Conservation (phyloP, 768 basidiomycete species). For the Thelephora ganbajun region DNA sequence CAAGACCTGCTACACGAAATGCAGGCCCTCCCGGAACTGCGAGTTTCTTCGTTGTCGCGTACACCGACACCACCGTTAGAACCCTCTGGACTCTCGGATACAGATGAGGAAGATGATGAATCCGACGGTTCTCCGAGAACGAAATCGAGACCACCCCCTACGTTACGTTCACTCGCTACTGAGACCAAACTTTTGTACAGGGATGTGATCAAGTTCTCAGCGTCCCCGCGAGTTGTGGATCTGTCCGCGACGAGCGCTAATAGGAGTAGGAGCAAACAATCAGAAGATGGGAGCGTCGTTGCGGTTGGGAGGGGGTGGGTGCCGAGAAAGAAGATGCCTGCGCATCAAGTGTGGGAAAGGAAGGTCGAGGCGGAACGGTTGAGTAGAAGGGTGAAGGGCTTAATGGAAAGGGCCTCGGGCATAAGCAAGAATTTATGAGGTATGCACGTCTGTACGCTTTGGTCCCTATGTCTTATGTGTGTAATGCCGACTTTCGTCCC, state of each 20-base stretch:
- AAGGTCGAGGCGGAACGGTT: conserved; percentile 65
- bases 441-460: background rate
- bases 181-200: conserved; percentile 81
- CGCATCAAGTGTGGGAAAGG: conserved; percentile 66
- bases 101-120: conserved; percentile 32
- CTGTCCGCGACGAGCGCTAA: conserved; percentile 38
- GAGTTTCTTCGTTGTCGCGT: conserved; percentile 27
- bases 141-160: conserved; percentile 22
- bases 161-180: conserved; percentile 54
- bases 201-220: conserved; percentile 80
- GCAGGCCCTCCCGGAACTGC: conserved; percentile 55
- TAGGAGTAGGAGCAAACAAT: conserved; percentile 24
- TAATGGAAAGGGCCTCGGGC: conserved; percentile 52
- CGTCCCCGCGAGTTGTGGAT: conserved; percentile 77
- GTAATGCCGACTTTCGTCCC: too few relatives aligned
- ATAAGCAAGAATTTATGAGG: conserved; percentile 2
- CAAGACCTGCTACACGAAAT: conserved; percentile 83
- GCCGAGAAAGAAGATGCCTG: conserved; percentile 68
- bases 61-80: conserved; percentile 53
- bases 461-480: too few relatives aligned
- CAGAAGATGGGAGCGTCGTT: conserved; percentile 24
- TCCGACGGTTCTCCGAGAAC: conserved; percentile 19
- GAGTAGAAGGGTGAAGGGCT: conserved; percentile 50
- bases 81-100: conserved; percentile 52
- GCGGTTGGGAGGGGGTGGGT: conserved; percentile 49